phyloP scores from a whole-genome alignment of 2,329 filamentous ascomycete species.

The Colletotrichum eleusines region DNA sequence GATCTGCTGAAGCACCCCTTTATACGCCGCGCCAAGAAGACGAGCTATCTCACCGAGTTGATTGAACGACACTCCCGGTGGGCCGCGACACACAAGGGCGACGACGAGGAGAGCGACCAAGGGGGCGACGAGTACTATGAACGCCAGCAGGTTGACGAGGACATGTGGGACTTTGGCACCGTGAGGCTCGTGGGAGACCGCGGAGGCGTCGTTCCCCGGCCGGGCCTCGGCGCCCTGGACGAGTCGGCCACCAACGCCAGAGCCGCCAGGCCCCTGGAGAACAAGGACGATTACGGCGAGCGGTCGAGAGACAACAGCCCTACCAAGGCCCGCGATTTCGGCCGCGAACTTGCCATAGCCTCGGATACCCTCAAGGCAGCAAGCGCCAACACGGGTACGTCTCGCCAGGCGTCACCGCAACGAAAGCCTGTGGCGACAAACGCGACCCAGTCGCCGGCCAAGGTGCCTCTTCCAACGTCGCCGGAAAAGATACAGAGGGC shows the following conservation, averaged over 20 bases:
- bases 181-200: conserved; percentile 82
- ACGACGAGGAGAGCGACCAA: conserved; percentile 75
- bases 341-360: conserved; percentile 54
- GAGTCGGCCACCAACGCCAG: conserved; percentile 85
- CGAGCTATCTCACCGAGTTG: conserved; percentile 94
- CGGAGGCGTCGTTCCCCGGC: conserved; percentile 66
- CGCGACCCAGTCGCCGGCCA: conserved; percentile 65
- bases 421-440: conserved; percentile 62
- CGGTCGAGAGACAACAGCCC: conserved; percentile 64
- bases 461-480: conserved; percentile 71
- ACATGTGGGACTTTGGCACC: conserved; percentile 99
- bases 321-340: conserved; percentile 63
- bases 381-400: conserved; percentile 58
- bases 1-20: conserved; percentile 92
- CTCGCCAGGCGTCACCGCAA: conserved; percentile 71
- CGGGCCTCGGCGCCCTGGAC: conserved; percentile 78
- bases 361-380: conserved; percentile 68
- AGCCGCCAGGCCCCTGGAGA: conserved; percentile 65
- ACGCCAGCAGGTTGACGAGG: conserved; percentile 75
- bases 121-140: conserved; percentile 66
- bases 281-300: conserved; percentile 64
- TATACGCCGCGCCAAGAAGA: conserved; percentile 91
- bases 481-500: conserved; percentile 59
- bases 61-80: conserved; percentile 93
- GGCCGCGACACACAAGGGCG: conserved; percentile 82